phyloP scores from a whole-genome alignment of 2,329 filamentous ascomycete genomes.

The Ilyonectria mors-panacis region DNA sequence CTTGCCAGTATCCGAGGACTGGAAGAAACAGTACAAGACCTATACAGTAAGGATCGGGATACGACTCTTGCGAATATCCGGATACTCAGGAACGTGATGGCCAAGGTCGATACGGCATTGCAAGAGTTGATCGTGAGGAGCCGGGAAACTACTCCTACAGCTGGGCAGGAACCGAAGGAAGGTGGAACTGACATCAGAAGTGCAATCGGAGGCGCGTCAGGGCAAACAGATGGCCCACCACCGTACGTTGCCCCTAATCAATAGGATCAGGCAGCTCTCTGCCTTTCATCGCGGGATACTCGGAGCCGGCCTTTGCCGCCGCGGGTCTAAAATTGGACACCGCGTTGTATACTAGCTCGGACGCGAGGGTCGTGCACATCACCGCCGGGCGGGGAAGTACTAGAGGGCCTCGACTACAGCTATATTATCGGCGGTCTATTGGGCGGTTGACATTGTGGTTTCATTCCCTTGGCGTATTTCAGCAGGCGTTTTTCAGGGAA shows the following conservation, averaged over 20 bases:
- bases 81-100: background rate
- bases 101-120: background rate
- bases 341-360: background rate
- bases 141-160: background rate
- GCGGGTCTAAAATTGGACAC: background rate
- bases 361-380: background rate
- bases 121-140: background rate
- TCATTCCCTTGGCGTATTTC: background rate
- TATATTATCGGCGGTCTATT: background rate
- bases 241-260: background rate
- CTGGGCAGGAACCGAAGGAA: background rate
- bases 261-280: background rate
- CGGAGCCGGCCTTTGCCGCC: background rate
- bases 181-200: background rate
- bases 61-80: background rate
- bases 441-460: background rate
- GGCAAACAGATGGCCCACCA: background rate
- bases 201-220: background rate
- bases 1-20: background rate
- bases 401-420: slow-evolving; percentile 1
- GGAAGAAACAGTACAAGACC: background rate
- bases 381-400: background rate
- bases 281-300: background rate
- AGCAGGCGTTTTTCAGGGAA: background rate
- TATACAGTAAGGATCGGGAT: background rate